Evolutionary conservation across 2,329 filamentous ascomycete genomes (phyloP), one percentile per base, ranked within the genome.

Genomic region (Fusarium transvaalense): DNA sequence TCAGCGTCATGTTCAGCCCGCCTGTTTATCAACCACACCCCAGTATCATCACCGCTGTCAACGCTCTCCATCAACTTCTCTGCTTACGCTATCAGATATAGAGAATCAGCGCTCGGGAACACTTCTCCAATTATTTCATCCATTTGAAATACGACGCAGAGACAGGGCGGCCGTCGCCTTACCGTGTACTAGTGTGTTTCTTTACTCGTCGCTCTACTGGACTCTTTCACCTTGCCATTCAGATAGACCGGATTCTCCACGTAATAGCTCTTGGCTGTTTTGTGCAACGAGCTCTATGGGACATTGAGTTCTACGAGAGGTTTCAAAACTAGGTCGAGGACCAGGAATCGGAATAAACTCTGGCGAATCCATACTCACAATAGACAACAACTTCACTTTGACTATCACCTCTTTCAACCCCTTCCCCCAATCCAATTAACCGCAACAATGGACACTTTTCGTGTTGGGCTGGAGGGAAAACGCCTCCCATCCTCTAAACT

Each of bases 381-480:
- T 29, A 5, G 35, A 14, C 37, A 21, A 32, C 19, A 17, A 35
- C 38, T 5, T 53, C 9, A 9, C 21, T 53, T 19, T 10, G 13
- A 19, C 2, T 13, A 9, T 35, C 6, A 19, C 8, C 14, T n/a
- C 32, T 31, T 32, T 42, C 29, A 17, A 6, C 13, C 25, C 21
- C 21, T n/a, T n/a, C n/a, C n/a, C 12, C 27, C 23, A 6, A 45
- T 31, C n/a, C 29, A n/a, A 50, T 39, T 19, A 39, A 17, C 19
- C 29, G 37, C 32, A 41, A 37, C 46, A 47, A 76, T 76, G 74
- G 72, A 73, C 4, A 34, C 55, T 9, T 35, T 61, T 43, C 56
- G 62, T 61, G 50, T 50, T 14, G 61, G 65, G 6, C 52, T 61
- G 9, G 58, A 64, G 19, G 51, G 46, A 29, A 56, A 42, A 58